Percentiles rank a stretch among this genome's conserved stretches.
Evolutionary conservation across 2,329 filamentous ascomycete species (phyloP).

Genomic region (Gliomastix tumulicola): DNA sequence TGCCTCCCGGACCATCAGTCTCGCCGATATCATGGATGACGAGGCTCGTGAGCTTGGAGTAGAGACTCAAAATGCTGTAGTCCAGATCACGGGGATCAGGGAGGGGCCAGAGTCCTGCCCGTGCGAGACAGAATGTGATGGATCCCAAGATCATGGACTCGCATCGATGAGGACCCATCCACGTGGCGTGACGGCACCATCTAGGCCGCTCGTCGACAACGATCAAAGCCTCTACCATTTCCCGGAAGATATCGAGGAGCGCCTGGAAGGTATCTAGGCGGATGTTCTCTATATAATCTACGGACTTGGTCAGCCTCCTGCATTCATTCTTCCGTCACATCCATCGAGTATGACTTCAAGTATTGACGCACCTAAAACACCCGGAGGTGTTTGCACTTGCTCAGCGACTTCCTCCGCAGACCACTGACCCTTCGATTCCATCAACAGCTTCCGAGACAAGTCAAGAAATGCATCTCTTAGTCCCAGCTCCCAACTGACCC

Average conservation of each 20-base stretch:
- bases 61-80: slow-evolving; percentile 13
- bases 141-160: slow-evolving; percentile 28
- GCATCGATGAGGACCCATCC: slow-evolving; percentile 24
- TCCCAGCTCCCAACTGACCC: slow-evolving; percentile 22
- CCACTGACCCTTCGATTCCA: slow-evolving; percentile 9
- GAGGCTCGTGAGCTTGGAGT: slow-evolving; percentile 13
- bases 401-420: too few species aligned
- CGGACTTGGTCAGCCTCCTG: too few species aligned
- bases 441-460: slow-evolving; percentile 12
- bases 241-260: slow-evolving; percentile 14
- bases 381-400: not conserved
- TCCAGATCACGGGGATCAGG: slow-evolving; percentile 14
- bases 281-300: slow-evolving; percentile 10
- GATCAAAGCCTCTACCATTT: slow-evolving; percentile 15
- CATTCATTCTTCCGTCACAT: too few species aligned
- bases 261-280: slow-evolving; percentile 14
- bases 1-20: too few species aligned
- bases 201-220: slow-evolving; percentile 19
- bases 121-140: slow-evolving; percentile 21
- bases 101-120: slow-evolving; percentile 22
- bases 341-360: too few species aligned
- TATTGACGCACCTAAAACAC: not conserved
- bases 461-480: slow-evolving; percentile 11
- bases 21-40: slow-evolving; percentile 18
- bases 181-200: slow-evolving; percentile 23